Conservation (phyloP, 306 rosid species). For the Acacia confusa region DNA sequence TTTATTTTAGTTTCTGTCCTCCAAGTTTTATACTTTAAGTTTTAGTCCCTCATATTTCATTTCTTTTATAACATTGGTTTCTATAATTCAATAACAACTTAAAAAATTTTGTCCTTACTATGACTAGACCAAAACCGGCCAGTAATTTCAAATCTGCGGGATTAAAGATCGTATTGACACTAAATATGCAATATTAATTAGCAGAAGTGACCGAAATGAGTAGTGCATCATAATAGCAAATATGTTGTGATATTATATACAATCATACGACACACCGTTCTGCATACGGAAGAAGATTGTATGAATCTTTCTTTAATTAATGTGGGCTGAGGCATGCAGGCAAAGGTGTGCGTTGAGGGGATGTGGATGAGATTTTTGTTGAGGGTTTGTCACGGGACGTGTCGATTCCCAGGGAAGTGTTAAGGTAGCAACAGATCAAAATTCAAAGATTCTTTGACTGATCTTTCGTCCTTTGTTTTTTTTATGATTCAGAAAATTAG, state of each 20-base stretch:
- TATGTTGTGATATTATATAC: conserved; percentile 26
- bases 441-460: conserved; percentile 28
- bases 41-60: no score
- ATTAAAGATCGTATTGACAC: no score
- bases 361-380: conserved; percentile 36
- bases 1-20: no score
- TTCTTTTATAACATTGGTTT: no score
- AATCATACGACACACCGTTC: background rate
- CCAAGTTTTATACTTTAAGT: no score
- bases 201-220: conserved; percentile 25
- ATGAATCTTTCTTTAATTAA: background rate
- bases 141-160: no score
- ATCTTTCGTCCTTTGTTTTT: conserved; percentile 1
- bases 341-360: background rate
- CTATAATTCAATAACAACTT: no score
- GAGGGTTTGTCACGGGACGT: conserved; percentile 26
- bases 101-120: no score
- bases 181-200: background rate
- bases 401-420: conserved; percentile 31
- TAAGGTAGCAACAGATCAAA: conserved; percentile 16
- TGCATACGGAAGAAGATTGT: conserved; percentile 33
- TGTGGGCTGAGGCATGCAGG: conserved; percentile 11
- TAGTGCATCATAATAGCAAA: conserved; percentile 27
- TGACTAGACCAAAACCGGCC: no score
- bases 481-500: background rate